phyloP scores from a whole-genome alignment of 1,139 yeast genomes.

The Nakaseomyces uthaithaninus region DNA sequence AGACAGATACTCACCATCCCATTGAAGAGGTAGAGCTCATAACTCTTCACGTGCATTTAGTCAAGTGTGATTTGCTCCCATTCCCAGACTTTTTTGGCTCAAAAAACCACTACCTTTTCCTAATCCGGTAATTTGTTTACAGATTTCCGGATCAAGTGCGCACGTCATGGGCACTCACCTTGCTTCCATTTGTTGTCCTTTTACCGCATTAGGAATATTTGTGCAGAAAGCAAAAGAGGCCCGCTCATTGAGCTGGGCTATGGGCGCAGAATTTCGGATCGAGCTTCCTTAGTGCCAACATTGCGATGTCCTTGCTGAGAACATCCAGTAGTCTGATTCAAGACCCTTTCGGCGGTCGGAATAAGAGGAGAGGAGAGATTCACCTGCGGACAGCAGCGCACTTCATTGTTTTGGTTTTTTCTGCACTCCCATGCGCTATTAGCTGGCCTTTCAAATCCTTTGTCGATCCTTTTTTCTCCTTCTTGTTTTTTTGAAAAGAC shows the following conservation, averaged over 20 bases:
- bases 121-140: neutral
- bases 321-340: neutral
- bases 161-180: no score
- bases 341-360: neutral
- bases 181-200: no score
- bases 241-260: no score
- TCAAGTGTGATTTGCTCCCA: no score
- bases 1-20: conserved; percentile 14
- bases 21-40: neutral
- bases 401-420: neutral
- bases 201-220: conserved; percentile 1
- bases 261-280: neutral
- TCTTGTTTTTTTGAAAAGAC: neutral
- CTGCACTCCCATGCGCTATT: neutral
- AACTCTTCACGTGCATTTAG: no score
- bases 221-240: no score
- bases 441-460: neutral
- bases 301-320: neutral
- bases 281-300: neutral
- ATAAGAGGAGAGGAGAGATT: no score
- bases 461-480: conserved; percentile 3
- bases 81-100: no score
- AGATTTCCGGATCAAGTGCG: no score
- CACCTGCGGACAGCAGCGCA: neutral
- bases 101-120: no score